Percentiles rank a stretch among this genome's conserved stretches.
phyloP scores from a whole-genome alignment of 1,284 basidiomycete genomes.

The Irpex sp. region DNA sequence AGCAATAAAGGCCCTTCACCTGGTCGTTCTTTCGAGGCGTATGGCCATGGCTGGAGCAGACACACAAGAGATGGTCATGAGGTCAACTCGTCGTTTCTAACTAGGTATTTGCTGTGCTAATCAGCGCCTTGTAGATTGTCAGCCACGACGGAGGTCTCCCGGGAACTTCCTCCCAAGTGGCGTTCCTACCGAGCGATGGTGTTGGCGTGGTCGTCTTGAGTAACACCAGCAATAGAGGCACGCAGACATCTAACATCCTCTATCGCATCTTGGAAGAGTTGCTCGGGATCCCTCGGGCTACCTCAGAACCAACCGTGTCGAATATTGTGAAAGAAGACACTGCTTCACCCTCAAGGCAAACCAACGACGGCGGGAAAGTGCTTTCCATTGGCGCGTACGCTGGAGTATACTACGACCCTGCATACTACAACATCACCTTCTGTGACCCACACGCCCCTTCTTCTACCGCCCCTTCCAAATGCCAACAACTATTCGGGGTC shows the following conservation, averaged over 20 bases:
- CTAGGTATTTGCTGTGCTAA: not conserved
- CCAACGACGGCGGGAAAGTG: not conserved
- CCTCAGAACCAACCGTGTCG: not conserved
- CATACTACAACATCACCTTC: conserved; percentile 28
- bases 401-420: conserved; percentile 28
- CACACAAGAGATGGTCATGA: conserved; percentile 36
- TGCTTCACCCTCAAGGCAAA: not conserved
- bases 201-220: conserved; percentile 33
- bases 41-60: conserved; percentile 37
- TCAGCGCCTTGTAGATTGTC: conserved; percentile 22
- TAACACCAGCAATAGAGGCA: conserved; percentile 23
- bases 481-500: not conserved
- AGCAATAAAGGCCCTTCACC: not conserved
- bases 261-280: not conserved
- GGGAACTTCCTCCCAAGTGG: conserved; percentile 31
- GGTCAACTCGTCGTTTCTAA: conserved; percentile 9
- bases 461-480: conserved; percentile 1
- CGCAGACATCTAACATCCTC: not conserved
- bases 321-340: too few species aligned
- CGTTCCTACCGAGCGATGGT: conserved; percentile 17
- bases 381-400: conserved; percentile 7
- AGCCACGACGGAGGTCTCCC: conserved; percentile 36
- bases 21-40: conserved; percentile 23
- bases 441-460: conserved; percentile 19
- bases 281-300: not conserved